Evolutionary conservation across 495 filamentous ascomycete genomes (phyloP).

Genomic region (Penicillium arizonense): DNA sequence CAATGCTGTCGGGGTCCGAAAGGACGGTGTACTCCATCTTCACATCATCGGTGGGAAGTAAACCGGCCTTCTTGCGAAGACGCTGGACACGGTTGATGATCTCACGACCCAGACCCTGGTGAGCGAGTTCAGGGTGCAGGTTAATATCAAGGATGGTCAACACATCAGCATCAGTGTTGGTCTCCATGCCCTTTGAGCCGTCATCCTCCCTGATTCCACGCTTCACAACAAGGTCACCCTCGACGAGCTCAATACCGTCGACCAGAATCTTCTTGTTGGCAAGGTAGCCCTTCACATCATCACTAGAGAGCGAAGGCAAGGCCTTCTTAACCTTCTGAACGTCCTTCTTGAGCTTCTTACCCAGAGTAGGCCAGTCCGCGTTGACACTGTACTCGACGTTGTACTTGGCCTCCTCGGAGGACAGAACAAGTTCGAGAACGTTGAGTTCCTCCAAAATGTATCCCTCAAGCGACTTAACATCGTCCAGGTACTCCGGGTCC

Average conservation of each 20-base stretch:
- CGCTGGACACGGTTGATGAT: conserved; percentile 81
- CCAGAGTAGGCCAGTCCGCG: conserved; percentile 90
- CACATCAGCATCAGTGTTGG: conserved; percentile 81
- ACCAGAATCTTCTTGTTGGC: conserved; percentile 69
- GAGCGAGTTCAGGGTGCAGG: conserved; percentile 68
- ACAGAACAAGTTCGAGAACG: conserved; percentile 78
- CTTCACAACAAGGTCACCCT: conserved; percentile 81
- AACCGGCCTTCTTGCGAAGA: conserved; percentile 76
- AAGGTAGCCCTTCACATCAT: conserved; percentile 74
- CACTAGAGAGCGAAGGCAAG: conserved; percentile 72
- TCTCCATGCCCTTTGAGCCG: conserved; percentile 68
- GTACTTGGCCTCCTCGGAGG: conserved; percentile 85
- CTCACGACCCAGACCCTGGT: conserved; percentile 76
- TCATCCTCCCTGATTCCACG: conserved; percentile 71
- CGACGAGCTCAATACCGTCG: conserved; percentile 76
- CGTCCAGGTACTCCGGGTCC: conserved; percentile 78
- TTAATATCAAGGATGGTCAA: conserved; percentile 77
- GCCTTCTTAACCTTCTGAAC: conserved; percentile 87
- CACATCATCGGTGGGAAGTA: conserved; percentile 80
- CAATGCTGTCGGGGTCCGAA: conserved; percentile 72
- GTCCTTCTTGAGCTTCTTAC: conserved; percentile 96
- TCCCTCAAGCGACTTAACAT: conserved; percentile 75
- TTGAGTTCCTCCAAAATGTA: conserved; percentile 94
- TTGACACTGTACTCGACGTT: conserved; percentile 84
- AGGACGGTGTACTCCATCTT: conserved; percentile 80